Conservation (phyloP, 2,329 filamentous ascomycete species). For the Alternaria gansuensis region DNA sequence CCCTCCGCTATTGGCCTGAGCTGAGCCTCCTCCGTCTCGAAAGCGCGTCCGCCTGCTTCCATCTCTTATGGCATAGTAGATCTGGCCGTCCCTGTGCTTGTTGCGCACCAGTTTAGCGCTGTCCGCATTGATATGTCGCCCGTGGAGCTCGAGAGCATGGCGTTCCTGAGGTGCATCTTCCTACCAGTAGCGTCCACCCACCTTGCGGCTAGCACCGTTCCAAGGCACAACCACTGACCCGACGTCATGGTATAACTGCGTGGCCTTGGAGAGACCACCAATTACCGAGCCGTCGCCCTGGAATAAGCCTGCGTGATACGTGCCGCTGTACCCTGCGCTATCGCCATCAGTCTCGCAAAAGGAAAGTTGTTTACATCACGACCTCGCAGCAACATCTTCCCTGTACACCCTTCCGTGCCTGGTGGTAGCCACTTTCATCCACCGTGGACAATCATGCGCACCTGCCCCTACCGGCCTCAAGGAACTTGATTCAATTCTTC, state of each 20-base stretch:
- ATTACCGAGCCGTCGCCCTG: conserved; percentile 32
- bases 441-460: background rate
- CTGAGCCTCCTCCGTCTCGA: conserved; percentile 44
- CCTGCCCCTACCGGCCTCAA: background rate
- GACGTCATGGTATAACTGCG: conserved; percentile 34
- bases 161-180: conserved; percentile 10
- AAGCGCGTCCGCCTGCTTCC: conserved; percentile 33
- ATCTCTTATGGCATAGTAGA: conserved; percentile 40
- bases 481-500: background rate
- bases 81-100: conserved; percentile 35
- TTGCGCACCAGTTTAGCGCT: conserved; percentile 20
- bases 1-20: conserved; percentile 47
- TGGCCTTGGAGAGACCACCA: conserved; percentile 25
- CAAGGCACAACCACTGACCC: conserved; percentile 32
- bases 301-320: conserved; percentile 32
- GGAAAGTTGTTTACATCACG: conserved; percentile 31
- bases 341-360: conserved; percentile 38
- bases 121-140: conserved; percentile 27
- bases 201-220: conserved; percentile 39
- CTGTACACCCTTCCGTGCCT: conserved; percentile 24
- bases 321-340: conserved; percentile 29
- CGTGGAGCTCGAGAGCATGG: conserved; percentile 10
- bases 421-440: conserved; percentile 12
- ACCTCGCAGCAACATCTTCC: conserved; percentile 19
- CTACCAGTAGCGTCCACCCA: conserved; percentile 31